These are phyloP conservation scores for Turritis glabra DNA, from an alignment of 345 rosid species.

Conservation along the genomic window DNA sequence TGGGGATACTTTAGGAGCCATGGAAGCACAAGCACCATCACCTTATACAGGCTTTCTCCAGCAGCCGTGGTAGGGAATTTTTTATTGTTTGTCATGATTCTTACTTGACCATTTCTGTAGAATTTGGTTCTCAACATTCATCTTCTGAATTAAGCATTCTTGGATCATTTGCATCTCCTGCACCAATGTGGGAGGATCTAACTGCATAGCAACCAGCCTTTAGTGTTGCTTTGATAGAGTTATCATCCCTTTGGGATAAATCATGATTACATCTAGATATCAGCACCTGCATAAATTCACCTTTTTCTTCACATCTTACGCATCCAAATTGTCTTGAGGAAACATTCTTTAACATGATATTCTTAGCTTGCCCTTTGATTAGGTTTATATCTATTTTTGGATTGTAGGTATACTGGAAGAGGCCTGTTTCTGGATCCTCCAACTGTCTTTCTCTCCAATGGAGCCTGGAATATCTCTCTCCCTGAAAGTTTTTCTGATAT, in stretches of 20 bases:
- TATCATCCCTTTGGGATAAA: background rate
- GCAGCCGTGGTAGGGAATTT: slow-evolving; percentile 76
- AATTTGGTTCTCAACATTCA: background rate
- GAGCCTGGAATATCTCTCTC: slow-evolving; percentile 64
- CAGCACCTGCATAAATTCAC: background rate
- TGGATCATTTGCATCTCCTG: slow-evolving; percentile 15
- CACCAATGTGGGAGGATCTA: background rate
- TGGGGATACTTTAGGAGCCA: slow-evolving; percentile 97
- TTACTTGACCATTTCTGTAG: background rate
- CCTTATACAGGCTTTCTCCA: slow-evolving; percentile 86
- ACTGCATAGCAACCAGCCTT: background rate
- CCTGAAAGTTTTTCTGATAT: slow-evolving; percentile 55
- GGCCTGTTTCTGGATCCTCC: slow-evolving; percentile 94
- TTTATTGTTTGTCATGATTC: background rate
- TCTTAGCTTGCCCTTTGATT: background rate
- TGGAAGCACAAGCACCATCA: slow-evolving; percentile 99
- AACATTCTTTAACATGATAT: background rate
- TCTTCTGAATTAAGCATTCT: background rate
- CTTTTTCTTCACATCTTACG: background rate
- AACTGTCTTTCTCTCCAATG: slow-evolving; percentile 61
- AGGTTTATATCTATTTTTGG: background rate
- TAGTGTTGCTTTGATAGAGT: background rate
- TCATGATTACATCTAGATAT: background rate
- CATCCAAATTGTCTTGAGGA: background rate
- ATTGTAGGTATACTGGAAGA: slow-evolving; percentile 85